These are phyloP conservation scores for Pichia scutulata DNA, from an alignment of 805 yeast species.

Conservation along the genomic window DNA sequence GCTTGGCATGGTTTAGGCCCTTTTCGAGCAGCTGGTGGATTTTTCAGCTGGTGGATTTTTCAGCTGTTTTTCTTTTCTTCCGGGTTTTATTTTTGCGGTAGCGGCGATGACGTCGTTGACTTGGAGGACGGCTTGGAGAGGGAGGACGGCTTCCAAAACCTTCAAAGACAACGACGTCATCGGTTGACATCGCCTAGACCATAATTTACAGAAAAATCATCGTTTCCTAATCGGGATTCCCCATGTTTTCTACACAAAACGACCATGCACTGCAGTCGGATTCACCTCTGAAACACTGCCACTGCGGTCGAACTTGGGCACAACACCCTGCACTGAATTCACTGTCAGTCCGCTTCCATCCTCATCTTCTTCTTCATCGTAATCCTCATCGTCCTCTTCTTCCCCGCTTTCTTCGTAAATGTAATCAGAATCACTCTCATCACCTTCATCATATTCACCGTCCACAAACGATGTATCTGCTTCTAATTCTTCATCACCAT, in stretches of 20 bases:
- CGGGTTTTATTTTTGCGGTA: no score
- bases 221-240: neutral
- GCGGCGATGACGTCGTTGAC: neutral
- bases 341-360: conserved; percentile 8
- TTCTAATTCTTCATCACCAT: neutral
- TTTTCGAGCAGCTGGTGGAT: neutral
- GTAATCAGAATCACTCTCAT: conserved; percentile 9
- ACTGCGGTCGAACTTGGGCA: neutral
- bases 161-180: no score
- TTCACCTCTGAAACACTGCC: neutral
- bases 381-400: conserved; percentile 19
- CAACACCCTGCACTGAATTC: neutral
- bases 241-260: neutral
- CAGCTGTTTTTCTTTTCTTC: neutral
- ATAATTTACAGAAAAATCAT: no score
- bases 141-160: no score
- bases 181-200: no score
- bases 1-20: neutral
- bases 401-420: conserved; percentile 11
- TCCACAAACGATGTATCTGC: conserved; percentile 12
- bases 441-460: conserved; percentile 20
- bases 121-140: no score
- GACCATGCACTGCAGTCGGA: neutral
- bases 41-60: no score
- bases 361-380: conserved; percentile 7